Evolutionary conservation across 1,139 yeast species (phyloP), one percentile per base, ranked within the genome.

Genomic region (Candida frijolesensis): DNA sequence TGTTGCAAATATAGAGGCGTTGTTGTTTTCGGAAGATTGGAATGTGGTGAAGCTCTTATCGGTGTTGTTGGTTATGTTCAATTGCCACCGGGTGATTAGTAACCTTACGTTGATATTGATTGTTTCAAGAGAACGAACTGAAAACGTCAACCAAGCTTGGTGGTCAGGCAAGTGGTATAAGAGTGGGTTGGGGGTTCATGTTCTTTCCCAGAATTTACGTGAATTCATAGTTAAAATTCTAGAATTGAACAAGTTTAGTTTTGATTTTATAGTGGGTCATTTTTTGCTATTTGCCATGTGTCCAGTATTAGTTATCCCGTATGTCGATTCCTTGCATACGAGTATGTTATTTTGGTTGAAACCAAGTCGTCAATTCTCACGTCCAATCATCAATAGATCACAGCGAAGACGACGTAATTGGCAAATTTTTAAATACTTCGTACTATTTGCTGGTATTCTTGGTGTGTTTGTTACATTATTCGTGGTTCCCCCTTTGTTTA

Each of bases 131-230:
- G 96, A 89, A 60, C 69, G 80, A 53, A 76, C 74, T 42, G 80
- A 77, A 52, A 84, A 81, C 53, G 68, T 70, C 37, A 87, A 87
- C 60, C 62, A 77, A 27, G 85, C 92, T 0, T 90, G 96, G 96
- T 90, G 96, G 96, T 80, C 89, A 0, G 96, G 96, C 0, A 77
- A 74, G 46, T 89, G 96, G 96, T 62, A 77, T 40, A 70, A 68
- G 11, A 76, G 80, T n/a, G 82, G 80, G 1, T 67, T 85, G 38
- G 89, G 91, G 0, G 78, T 82, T 79, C 65, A 76, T 39, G 68
- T 78, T 1, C 49, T 88, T 1, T 73, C 85, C 0, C 95, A 88
- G 59, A 91, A 94, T 0, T 46, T 80, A 4, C 70, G 96, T 52
- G 97, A 90, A 62, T 78, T 76, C 45, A 50, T 82, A 6, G 86